Evolutionary conservation across 2,329 filamentous ascomycete genomes (phyloP), one percentile per base, ranked within the genome.

Genomic region (Didymella exigua): DNA sequence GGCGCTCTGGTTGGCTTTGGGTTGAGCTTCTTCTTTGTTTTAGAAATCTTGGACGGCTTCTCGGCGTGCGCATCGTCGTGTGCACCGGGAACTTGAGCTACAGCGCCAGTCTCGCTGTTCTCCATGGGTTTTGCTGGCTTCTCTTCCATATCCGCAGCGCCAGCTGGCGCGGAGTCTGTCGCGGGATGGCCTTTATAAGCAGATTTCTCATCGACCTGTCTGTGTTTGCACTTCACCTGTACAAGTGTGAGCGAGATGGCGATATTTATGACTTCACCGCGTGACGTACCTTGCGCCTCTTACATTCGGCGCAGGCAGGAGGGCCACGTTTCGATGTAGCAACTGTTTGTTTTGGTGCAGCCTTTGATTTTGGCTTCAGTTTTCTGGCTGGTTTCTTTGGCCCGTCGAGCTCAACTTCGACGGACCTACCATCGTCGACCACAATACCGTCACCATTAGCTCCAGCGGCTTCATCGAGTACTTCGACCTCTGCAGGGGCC

Each of bases 1-100:
- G 56, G 49, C 16, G 58, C 41, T 7, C 40, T 26, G 5, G 41
- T 3, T 19, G 57, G 59, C 34, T 60, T 61, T 9, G 50, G 19
- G 8, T 50, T 31, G 13, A 52, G 27, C 11, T 57, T 59, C 24
- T 60, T 62, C 24, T 49, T 53, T 1, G 49, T 13, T 4, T 47
- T 55, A 11, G 45, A 2, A 30, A 53, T 58, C 14, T 60, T 56
- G 4, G 53, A 16, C 5, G 9, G 26, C 11, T 41, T 8, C 24
- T 30, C 19, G 27, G n/a, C 14, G 18, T n/a, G 13, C 3, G 36
- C 1, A 23, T n/a, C 21, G 11, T 23, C 18, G 18, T 45, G 9
- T 10, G 14, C 18, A 26, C n/a, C 18, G 3, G 23, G 23, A 7
- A 13, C 14, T 16, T 23, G 29, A 4, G 19, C n/a, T 26, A 23